These are phyloP conservation scores for Caryocar brasiliense DNA, from an alignment of 441 rosid genomes.

Conservation along the genomic window DNA sequence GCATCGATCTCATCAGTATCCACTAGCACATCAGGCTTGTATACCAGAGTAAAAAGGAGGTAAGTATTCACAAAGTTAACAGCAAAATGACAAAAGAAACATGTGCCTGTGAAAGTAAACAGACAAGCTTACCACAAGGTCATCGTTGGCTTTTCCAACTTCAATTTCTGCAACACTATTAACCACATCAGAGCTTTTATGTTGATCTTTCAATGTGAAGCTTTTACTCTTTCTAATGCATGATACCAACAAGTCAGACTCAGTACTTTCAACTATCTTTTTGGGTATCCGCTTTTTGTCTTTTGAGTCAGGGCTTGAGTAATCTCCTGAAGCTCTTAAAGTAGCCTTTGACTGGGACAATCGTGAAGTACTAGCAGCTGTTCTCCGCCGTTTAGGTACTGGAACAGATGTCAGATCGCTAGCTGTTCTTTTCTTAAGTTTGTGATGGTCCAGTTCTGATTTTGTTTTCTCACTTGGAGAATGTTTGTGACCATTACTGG, in stretches of 20 bases:
- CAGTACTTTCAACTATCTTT: constrained; percentile 20
- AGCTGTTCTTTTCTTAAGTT: constrained; percentile 47
- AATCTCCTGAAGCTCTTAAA: constrained; percentile 26
- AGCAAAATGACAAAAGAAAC: constrained; percentile 4
- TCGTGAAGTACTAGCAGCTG: constrained; percentile 58
- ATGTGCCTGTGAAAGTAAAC: no score
- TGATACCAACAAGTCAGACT: constrained; percentile 35
- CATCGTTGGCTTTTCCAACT: constrained; percentile 38
- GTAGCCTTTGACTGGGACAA: constrained; percentile 26
- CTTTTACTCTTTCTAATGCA: constrained; percentile 32
- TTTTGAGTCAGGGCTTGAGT: constrained; percentile 31
- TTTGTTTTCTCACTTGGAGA: constrained; percentile 35
- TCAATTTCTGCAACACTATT: constrained; percentile 32
- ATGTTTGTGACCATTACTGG: constrained; percentile 75
- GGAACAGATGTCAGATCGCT: constrained; percentile 40
- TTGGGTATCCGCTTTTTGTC: constrained; percentile 24
- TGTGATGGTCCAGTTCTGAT: constrained; percentile 33
- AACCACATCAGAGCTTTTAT: constrained; percentile 38
- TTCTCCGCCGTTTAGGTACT: constrained; percentile 72
- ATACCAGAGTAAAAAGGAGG: constrained; percentile 8
- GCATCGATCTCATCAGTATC: constrained; percentile 28
- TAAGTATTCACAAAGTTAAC: constrained; percentile 3
- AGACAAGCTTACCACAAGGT: constrained; percentile 47
- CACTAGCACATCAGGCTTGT: constrained; percentile 27
- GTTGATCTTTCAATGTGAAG: constrained; percentile 28